Conservation (phyloP, 768 basidiomycete genomes). For the Suillus subluteus region DNA sequence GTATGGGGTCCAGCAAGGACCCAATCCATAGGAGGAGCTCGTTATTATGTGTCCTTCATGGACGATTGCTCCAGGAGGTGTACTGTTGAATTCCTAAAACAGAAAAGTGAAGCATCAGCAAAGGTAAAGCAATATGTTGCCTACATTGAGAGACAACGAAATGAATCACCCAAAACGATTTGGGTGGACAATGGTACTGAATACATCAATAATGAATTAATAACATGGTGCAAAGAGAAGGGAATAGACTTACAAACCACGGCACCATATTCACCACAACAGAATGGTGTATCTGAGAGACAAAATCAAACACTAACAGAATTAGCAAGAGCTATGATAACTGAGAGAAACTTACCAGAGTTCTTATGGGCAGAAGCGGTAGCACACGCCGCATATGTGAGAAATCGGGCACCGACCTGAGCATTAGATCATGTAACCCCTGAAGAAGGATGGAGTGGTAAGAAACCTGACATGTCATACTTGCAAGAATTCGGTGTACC, state of each 20-base stretch:
- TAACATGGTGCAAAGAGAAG: slow-evolving; percentile 21
- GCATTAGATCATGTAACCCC: neutral
- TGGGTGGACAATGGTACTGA: slow-evolving; percentile 38
- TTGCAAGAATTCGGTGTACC: slow-evolving; percentile 24
- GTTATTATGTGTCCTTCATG: slow-evolving; percentile 29
- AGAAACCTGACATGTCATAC: slow-evolving; percentile 31
- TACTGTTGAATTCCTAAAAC: slow-evolving; percentile 22
- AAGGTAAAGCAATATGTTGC: slow-evolving; percentile 22
- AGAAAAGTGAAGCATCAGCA: slow-evolving; percentile 25
- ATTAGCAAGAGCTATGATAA: slow-evolving; percentile 37
- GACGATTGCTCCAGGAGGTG: slow-evolving; percentile 19
- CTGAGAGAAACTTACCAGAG: slow-evolving; percentile 23
- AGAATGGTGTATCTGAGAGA: slow-evolving; percentile 43
- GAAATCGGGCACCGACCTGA: slow-evolving; percentile 22
- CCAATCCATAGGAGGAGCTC: slow-evolving; percentile 17
- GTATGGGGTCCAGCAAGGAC: slow-evolving; percentile 28
- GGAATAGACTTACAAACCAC: slow-evolving; percentile 37
- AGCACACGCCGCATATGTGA: slow-evolving; percentile 30
- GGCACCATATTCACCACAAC: slow-evolving; percentile 39
- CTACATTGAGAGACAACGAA: slow-evolving; percentile 19
- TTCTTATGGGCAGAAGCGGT: slow-evolving; percentile 39
- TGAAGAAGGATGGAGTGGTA: slow-evolving; percentile 17
- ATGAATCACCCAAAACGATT: slow-evolving; percentile 14
- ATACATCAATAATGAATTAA: slow-evolving; percentile 29
- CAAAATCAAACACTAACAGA: slow-evolving; percentile 39